Percentiles rank a stretch among this genome's conserved stretches.
Conservation (phyloP, 805 yeast species). For the Candida arabinofermentans region DNA sequence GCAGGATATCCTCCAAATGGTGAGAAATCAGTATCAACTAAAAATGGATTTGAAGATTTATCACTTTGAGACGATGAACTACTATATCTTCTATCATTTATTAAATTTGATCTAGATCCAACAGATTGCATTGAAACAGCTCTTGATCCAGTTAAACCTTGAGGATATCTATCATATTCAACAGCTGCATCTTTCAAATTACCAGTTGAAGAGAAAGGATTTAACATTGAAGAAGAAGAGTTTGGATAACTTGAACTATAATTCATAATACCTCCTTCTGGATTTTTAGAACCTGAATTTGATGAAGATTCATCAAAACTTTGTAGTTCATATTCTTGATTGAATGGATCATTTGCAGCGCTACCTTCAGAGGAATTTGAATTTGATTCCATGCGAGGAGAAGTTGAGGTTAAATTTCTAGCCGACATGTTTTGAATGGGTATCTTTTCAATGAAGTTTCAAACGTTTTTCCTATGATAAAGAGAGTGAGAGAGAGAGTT, state of each 20-base stretch:
- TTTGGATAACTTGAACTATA: slow-evolving; percentile 23
- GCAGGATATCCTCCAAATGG: slow-evolving; percentile 99
- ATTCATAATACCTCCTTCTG: slow-evolving; percentile 5
- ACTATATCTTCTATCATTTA: slow-evolving; percentile 14
- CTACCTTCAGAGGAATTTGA: slow-evolving; percentile 23
- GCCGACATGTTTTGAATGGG: slow-evolving; percentile 28
- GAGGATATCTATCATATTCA: slow-evolving; percentile 67
- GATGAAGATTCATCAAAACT: slow-evolving; percentile 26
- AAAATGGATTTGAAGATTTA: slow-evolving; percentile 34
- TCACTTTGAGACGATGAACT: slow-evolving; percentile 19
- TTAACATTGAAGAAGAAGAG: slow-evolving; percentile 27
- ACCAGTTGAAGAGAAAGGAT: slow-evolving; percentile 29
- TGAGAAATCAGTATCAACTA: slow-evolving; percentile 61
- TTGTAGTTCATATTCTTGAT: slow-evolving; percentile 29
- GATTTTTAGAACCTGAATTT: slow-evolving; percentile 12
- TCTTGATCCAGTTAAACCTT: slow-evolving; percentile 50
- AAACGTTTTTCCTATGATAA: too few relatives aligned
- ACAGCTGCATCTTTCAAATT: slow-evolving; percentile 32
- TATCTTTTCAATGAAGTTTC: too few relatives aligned
- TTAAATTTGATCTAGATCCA: slow-evolving; percentile 29
- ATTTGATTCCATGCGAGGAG: slow-evolving; percentile 30
- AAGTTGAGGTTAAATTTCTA: slow-evolving; percentile 31
- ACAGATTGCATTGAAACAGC: slow-evolving; percentile 49
- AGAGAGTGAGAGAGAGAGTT: too few relatives aligned
- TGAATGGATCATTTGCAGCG: slow-evolving; percentile 26